Evolutionary conservation across 1,284 basidiomycete species (phyloP).

Genomic region (Microbotryum violaceum): DNA sequence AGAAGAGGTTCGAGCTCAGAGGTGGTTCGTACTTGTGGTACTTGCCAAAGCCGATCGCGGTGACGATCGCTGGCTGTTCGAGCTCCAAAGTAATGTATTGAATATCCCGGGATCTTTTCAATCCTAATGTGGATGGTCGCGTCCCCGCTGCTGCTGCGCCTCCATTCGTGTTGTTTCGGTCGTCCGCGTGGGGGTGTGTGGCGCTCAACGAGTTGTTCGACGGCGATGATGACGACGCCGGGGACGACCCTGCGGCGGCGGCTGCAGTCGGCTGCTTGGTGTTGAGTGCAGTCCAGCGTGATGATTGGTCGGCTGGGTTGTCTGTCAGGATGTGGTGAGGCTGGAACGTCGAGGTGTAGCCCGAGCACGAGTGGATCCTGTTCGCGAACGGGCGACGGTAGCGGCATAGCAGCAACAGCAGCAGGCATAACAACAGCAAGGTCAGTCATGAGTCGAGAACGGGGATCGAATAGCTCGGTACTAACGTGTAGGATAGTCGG

Average conservation of each 20-base stretch:
- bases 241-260: conserved; percentile 4
- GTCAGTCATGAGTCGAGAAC: no score
- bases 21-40: conserved; percentile 35
- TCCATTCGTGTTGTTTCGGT: not conserved
- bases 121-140: conserved; percentile 3
- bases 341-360: conserved; percentile 36
- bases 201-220: conserved; percentile 6
- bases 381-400: no score
- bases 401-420: no score
- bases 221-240: conserved; percentile 5
- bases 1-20: not conserved
- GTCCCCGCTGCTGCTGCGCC: not conserved
- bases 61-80: conserved; percentile 35
- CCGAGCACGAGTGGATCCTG: conserved; percentile 33
- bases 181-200: not conserved
- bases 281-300: conserved; percentile 32
- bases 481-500: no score
- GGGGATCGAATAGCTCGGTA: no score
- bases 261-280: conserved; percentile 8
- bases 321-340: conserved; percentile 36
- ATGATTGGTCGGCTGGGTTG: conserved; percentile 33
- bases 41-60: conserved; percentile 40
- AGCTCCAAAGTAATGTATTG: conserved; percentile 41
- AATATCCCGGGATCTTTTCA: conserved; percentile 21
- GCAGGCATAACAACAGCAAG: no score